These are phyloP conservation scores for Litsea cubeba DNA, from an alignment of 164 flowering plant species.

Conservation along the genomic window DNA sequence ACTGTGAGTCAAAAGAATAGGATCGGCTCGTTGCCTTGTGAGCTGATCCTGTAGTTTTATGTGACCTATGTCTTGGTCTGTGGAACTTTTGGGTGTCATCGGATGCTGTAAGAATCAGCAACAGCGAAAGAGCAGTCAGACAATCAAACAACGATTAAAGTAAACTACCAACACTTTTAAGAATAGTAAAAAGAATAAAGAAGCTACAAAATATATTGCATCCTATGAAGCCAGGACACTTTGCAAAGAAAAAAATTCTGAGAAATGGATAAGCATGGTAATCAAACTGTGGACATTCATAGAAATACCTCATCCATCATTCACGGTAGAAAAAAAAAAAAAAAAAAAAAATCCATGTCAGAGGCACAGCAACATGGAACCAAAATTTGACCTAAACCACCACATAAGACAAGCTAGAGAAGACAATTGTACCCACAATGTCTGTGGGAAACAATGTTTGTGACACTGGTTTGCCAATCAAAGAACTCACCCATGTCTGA, in stretches of 20 bases:
- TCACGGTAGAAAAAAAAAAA: neutral
- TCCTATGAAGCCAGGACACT: conserved; percentile 12
- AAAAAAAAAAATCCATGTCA: too few species aligned
- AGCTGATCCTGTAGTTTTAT: conserved; percentile 57
- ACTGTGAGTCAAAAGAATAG: conserved; percentile 74
- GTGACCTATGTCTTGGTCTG: conserved; percentile 62
- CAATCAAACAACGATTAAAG: neutral
- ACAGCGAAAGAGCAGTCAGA: neutral
- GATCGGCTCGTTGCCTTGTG: conserved; percentile 68
- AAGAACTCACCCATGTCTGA: conserved; percentile 58
- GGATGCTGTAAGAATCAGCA: conserved; percentile 38
- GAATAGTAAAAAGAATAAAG: conserved; percentile 9
- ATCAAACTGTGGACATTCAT: neutral
- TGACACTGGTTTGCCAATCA: neutral
- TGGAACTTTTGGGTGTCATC: conserved; percentile 83
- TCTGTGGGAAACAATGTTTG: neutral
- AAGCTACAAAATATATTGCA: neutral
- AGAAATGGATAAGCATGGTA: neutral
- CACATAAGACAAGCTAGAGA: too few species aligned
- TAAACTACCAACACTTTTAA: conserved; percentile 11
- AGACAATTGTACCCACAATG: too few species aligned
- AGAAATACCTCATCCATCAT: neutral
- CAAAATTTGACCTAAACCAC: neutral
- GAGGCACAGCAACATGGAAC: neutral
- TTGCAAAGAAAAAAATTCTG: neutral